Base-by-base conservation (phyloP, 192 early-diverging fungal genomes). In the Backusella tuberculispora region DNA sequence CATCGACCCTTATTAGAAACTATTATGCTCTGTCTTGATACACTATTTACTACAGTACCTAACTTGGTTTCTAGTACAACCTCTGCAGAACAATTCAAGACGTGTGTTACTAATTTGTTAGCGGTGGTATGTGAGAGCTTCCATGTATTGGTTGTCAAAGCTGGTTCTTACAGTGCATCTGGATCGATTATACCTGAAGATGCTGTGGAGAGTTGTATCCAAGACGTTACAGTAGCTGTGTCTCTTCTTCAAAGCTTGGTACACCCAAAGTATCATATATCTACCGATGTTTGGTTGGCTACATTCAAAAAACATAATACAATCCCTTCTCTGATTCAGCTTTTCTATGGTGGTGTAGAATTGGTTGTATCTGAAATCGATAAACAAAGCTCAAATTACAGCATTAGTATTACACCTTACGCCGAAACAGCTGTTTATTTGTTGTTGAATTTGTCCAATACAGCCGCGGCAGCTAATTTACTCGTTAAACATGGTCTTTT, bases 371-470 rank as follows among this genome's bases (percentile, higher is more conserved):
- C 73, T 19, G 81, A 86, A 50, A 47, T 80, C 4, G 71, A 75
- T 37, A 76, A 67, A 72, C 76, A 74, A 71, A 50, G n/a, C 46
- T 29, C 21, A 9, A 60, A n/a, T 21, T 60, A 60, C 10, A 60
- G 13, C 24, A 24, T 60, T 12, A 60, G 21, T 10, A 78, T 83
- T 7, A 79, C 85, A 17, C 83, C 85, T 6, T 87, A 76, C 68
- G 78, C 84, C 38, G 80, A 83, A 60, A 74, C 73, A 63, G 81
- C 80, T n/a, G 72, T 87, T 2, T 83, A 78, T 66, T 78, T 85
- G 26, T 63, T 87, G 45, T 24, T 87, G 19, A 75, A 80, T 0
- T 34, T 85, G 53, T 75, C 85, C 0, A 81, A 82, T 45, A 78
- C 77, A n/a, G 80, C 81, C 12, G 74, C 70, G 29, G 84, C 80